Evolutionary conservation across 345 rosid genomes (phyloP), one percentile per base, ranked within the genome.

Genomic region (Pistacia vera): DNA sequence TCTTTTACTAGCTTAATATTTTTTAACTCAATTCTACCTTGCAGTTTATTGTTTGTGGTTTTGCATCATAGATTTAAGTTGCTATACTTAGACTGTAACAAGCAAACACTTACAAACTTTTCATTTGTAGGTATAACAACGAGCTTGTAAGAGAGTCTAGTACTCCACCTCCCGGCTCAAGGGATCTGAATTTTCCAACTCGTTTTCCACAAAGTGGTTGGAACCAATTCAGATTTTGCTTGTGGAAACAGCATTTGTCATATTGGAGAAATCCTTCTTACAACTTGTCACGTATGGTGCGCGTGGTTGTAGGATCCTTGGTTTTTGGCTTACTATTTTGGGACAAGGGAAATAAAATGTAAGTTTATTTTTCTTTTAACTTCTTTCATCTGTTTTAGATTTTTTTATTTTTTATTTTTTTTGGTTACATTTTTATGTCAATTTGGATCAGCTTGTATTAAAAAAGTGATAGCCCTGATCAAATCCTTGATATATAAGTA

Each of bases 271-370:
- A 38, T 33, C 66, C 66, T 28, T 28, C 66, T 3, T 49, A 49
- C 57, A 67, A 49, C 41, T 14, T 67, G 7, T 18, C 28, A 16
- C 58, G 41, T 48, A 20, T 67, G 1, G 28, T 67, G 58, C 22
- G 25, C 12, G 2, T 30, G 8, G 14, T 67, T 13, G 6, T 11
- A 22, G 4, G 57, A 67, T 48, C 41, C 22, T 48, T 49, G 35
- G 16, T 67, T 13, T 16, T 67, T 25, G 41, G 22, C 8, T 22
- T 16, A 14, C 48, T 49, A 11, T 48, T 49, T 48, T 49, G 58
- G 71, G 14, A 25, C 38, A 10, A 67, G 51, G 71, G 71, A 49
- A 67, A 67, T 17, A 49, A 67, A 48, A 6, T 67, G 41, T 67
- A 25, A 25, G 71, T 49, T 66, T 20, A 60, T 14, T 11, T 51